Percentiles rank a stretch among this genome's conserved stretches.
Evolutionary conservation across 257 asterid species (phyloP).

Genomic region (Mentha longifolia): DNA sequence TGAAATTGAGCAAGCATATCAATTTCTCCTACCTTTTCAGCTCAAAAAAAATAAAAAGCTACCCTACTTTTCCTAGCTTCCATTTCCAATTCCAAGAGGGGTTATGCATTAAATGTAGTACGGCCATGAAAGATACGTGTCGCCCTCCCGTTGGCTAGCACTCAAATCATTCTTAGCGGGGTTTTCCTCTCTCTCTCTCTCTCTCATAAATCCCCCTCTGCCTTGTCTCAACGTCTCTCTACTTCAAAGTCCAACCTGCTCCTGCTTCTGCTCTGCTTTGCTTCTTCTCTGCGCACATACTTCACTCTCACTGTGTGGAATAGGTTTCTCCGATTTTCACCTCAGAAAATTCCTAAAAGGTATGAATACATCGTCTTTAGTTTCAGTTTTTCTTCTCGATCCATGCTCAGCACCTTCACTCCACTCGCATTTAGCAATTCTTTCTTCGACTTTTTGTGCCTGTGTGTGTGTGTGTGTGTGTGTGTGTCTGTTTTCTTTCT

Average conservation of each 20-base stretch:
- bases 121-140: conserved; percentile 21
- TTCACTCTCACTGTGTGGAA: conserved; percentile 12
- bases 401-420: neutral
- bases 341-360: neutral
- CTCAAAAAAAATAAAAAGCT: too few relatives aligned
- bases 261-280: neutral
- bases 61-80: neutral
- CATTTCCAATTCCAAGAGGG: conserved; percentile 38
- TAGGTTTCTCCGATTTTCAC: conserved; percentile 2
- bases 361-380: neutral
- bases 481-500: neutral
- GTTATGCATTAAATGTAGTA: conserved; percentile 36
- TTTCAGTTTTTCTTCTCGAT: neutral
- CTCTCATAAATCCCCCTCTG: conserved; percentile 16
- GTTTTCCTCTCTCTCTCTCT: conserved; percentile 9
- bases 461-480: neutral
- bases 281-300: neutral
- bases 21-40: too few relatives aligned
- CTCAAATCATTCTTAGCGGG: conserved; percentile 50
- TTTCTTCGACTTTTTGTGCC: too few relatives aligned
- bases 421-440: neutral
- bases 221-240: neutral
- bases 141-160: conserved; percentile 28
- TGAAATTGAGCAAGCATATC: too few relatives aligned
- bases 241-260: neutral